Evolutionary conservation across 176 grass and related monocot genomes (phyloP).

Genomic region (Phragmites australis): DNA sequence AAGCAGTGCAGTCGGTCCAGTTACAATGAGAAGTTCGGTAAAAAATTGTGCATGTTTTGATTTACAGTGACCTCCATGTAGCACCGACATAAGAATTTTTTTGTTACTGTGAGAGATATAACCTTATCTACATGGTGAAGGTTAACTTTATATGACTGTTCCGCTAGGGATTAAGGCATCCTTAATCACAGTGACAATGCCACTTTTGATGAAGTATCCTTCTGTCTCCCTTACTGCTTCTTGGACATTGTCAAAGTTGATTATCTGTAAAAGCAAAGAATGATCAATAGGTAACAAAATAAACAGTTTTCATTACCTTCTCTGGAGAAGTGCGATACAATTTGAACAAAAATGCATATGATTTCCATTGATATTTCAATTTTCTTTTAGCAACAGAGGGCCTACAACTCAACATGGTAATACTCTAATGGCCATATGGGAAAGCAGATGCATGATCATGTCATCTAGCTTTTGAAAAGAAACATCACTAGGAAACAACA

Average conservation of each 20-base stretch:
- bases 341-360: background rate
- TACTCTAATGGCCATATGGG: background rate
- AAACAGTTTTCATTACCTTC: constrained; percentile 1
- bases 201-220: constrained; percentile 97
- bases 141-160: constrained; percentile 60
- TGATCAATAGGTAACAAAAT: constrained; percentile 30
- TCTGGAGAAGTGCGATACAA: background rate
- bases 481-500: background rate
- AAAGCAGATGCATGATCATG: background rate
- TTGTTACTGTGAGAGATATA: background rate
- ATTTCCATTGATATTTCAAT: background rate
- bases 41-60: background rate
- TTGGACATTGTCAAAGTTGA: constrained; percentile 73
- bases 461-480: background rate
- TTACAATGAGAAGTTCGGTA: background rate
- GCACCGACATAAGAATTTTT: constrained; percentile 10
- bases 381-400: background rate
- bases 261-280: constrained; percentile 60
- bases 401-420: background rate
- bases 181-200: constrained; percentile 89
- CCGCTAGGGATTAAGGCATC: constrained; percentile 83
- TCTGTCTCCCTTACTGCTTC: constrained; percentile 90
- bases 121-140: constrained; percentile 44
- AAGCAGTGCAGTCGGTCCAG: background rate
- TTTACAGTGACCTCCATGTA: background rate